Conservation (phyloP, 805 yeast genomes). For the Yarrowia bubula region DNA sequence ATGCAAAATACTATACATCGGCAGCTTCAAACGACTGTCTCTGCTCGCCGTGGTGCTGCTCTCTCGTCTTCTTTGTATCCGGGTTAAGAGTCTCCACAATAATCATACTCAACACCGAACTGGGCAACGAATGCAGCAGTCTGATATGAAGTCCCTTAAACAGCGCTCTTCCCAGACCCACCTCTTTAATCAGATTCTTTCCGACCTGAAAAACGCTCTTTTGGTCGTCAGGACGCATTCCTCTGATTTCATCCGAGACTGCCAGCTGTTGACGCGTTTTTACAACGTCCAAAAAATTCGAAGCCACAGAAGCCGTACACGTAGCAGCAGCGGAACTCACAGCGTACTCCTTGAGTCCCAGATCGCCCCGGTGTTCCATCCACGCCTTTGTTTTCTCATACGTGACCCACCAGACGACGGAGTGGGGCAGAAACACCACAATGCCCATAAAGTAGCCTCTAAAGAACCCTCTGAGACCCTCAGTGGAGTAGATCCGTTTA, state of each 20-base stretch:
- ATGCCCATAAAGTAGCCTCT: slow-evolving; percentile 33
- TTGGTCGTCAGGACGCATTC: slow-evolving; percentile 42
- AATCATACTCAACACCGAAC: slow-evolving; percentile 44
- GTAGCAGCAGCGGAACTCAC: slow-evolving; percentile 42
- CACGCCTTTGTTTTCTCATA: slow-evolving; percentile 33
- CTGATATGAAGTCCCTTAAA: slow-evolving; percentile 42
- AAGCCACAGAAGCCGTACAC: slow-evolving; percentile 38
- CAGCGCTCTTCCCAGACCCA: slow-evolving; percentile 40
- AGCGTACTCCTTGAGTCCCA: slow-evolving; percentile 36
- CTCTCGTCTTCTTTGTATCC: slow-evolving; percentile 32
- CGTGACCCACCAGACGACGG: slow-evolving; percentile 32
- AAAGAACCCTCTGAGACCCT: slow-evolving; percentile 31
- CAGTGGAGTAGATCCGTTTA: slow-evolving; percentile 28
- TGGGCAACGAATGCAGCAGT: slow-evolving; percentile 42
- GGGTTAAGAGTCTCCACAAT: slow-evolving; percentile 44
- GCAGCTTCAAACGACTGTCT: slow-evolving; percentile 9
- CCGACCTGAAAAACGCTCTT: slow-evolving; percentile 40
- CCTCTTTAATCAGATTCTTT: slow-evolving; percentile 41
- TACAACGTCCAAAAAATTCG: slow-evolving; percentile 45
- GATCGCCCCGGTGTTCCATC: slow-evolving; percentile 9
- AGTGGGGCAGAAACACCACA: slow-evolving; percentile 33
- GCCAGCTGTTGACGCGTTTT: slow-evolving; percentile 49
- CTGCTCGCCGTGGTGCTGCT: slow-evolving; percentile 12
- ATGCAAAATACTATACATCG: slow-evolving; percentile 10
- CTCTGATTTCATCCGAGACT: slow-evolving; percentile 41